Conservation (phyloP, 805 yeast species). For the Metschnikowia cubensis region DNA sequence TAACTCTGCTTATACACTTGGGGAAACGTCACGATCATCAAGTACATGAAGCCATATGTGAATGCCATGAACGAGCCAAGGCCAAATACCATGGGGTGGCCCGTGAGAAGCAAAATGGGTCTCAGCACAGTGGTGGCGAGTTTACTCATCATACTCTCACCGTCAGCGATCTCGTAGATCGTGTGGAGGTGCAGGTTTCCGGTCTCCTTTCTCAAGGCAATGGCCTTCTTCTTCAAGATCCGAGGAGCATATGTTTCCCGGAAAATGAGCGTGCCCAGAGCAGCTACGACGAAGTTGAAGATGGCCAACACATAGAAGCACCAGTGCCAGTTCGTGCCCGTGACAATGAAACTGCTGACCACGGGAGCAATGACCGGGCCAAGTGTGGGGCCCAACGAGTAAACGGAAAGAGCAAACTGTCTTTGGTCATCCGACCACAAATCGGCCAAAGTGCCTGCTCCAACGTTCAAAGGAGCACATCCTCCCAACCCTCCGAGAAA, state of each 20-base stretch:
- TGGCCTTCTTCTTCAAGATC: constrained; percentile 45
- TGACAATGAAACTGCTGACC: constrained; percentile 53
- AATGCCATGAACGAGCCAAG: constrained; percentile 63
- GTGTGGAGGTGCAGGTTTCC: constrained; percentile 58
- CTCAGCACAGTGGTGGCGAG: constrained; percentile 47
- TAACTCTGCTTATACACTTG: constrained; percentile 45
- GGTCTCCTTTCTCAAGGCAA: constrained; percentile 44
- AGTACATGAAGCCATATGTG: constrained; percentile 62
- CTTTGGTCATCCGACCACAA: constrained; percentile 50
- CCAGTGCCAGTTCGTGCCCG: constrained; percentile 61
- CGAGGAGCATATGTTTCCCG: constrained; percentile 60
- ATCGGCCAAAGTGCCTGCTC: constrained; percentile 67
- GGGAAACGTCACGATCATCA: constrained; percentile 60
- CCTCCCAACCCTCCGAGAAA: constrained; percentile 66
- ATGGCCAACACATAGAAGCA: constrained; percentile 56
- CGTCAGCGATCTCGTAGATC: constrained; percentile 56
- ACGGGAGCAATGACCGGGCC: constrained; percentile 70
- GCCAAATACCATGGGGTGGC: constrained; percentile 63
- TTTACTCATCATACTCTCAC: constrained; percentile 38
- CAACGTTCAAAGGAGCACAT: constrained; percentile 63
- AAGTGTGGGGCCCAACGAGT: constrained; percentile 57
- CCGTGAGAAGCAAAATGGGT: constrained; percentile 48
- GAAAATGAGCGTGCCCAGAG: constrained; percentile 45
- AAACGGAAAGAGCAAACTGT: constrained; percentile 53
- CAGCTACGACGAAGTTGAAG: constrained; percentile 48